Conservation (phyloP, 805 yeast species). For the Metschnikowia drakensbergensis region DNA sequence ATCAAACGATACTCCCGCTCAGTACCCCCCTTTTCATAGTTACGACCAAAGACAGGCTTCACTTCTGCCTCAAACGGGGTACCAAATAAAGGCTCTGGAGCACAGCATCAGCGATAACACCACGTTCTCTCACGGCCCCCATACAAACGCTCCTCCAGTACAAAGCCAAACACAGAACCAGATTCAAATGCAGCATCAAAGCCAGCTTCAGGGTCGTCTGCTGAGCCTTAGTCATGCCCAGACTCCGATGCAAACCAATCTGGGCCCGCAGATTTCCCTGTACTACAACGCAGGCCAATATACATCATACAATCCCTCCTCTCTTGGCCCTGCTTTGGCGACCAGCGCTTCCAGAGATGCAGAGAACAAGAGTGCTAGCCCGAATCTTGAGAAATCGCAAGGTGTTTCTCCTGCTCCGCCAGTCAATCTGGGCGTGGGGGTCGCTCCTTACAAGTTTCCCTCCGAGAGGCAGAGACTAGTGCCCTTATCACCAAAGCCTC, state of each 20-base stretch:
- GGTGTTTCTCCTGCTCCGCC: background rate
- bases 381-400: background rate
- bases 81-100: background rate
- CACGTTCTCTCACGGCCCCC: too few species aligned
- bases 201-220: background rate
- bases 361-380: background rate
- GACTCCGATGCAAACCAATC: background rate
- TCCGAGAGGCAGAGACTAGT: constrained; percentile 4
- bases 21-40: background rate
- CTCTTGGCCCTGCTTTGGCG: constrained; percentile 1
- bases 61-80: background rate
- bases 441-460: constrained; percentile 3
- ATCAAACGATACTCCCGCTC: background rate
- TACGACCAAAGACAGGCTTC: background rate
- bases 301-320: background rate
- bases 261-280: background rate
- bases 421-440: background rate
- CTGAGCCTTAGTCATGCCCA: background rate
- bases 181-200: background rate
- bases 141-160: background rate
- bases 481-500: constrained; percentile 9
- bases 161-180: background rate
- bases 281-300: background rate
- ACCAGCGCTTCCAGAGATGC: background rate
- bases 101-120: background rate